Conservation (phyloP, 2,329 filamentous ascomycete genomes). For the Lachnellula willkommii region DNA sequence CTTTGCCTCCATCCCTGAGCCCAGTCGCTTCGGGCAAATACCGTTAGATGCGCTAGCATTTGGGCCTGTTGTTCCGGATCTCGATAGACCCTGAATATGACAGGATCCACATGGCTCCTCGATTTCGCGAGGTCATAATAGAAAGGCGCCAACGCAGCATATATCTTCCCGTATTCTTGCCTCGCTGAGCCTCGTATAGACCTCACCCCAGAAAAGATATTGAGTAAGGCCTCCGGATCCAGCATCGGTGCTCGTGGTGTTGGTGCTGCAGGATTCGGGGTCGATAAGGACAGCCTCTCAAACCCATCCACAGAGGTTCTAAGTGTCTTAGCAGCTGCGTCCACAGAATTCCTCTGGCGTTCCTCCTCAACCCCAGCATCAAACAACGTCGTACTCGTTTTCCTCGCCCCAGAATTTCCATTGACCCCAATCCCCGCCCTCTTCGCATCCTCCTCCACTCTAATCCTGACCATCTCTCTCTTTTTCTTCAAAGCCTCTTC, state of each 20-base stretch:
- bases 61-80: conserved; percentile 87
- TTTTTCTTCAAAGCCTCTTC: conserved; percentile 63
- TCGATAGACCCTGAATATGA: conserved; percentile 79
- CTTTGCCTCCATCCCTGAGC: conserved; percentile 67
- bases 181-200: conserved; percentile 82
- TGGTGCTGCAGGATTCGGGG: conserved; percentile 29
- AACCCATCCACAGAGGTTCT: conserved; percentile 61
- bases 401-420: conserved; percentile 24
- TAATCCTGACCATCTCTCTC: conserved; percentile 50
- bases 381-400: conserved; percentile 59
- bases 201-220: conserved; percentile 62
- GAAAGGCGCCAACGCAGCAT: conserved; percentile 81
- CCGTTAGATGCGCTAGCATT: conserved; percentile 75
- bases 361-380: conserved; percentile 67
- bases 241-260: conserved; percentile 37
- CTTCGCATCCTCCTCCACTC: conserved; percentile 32
- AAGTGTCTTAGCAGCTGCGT: conserved; percentile 21
- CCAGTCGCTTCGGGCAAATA: conserved; percentile 77
- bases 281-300: conserved; percentile 61
- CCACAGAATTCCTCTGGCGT: conserved; percentile 39
- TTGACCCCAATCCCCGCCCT: conserved; percentile 29
- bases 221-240: conserved; percentile 61
- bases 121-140: conserved; percentile 76
- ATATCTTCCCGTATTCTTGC: conserved; percentile 85
- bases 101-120: conserved; percentile 69